Base-by-base conservation (phyloP, 495 filamentous ascomycete genomes). In the Penicillium soppii region DNA sequence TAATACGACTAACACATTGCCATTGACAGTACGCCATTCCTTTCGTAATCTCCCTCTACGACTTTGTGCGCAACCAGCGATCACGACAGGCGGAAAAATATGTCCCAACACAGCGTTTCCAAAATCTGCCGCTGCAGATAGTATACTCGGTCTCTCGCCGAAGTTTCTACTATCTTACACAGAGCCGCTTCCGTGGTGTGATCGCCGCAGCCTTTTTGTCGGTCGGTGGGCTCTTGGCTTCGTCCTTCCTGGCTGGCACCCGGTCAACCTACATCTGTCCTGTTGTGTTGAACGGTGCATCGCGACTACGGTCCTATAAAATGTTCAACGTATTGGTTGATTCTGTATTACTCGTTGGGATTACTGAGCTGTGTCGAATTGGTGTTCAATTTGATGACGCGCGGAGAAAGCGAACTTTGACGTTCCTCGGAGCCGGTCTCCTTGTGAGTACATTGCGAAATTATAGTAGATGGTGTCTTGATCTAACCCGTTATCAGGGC, bases 211-310 rank as follows among this genome's bases (percentile, higher is more conserved):
- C 48, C 3, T 60, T 75, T 15, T 51, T 80, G 7, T 56, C 61
- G 16, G 26, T 62, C 10, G 66, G 65, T 15, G 71, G 71, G 0
- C 50, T 58, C 22, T 33, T 68, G 25, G 56, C 61, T 26, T 51
- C 61, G 8, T 62, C 58, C 1, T 62, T 71, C 5, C 45, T 56
- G 1, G 47, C 50, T 20, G 69, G 66, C 20, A 59, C 55, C 16
- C 63, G 61, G 15, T 79, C 77, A 12, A 78, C 71, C 1, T 77
- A 74, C 47, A 74, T 81, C 22, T 81, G 77, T 53, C 68, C 75
- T 16, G 58, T 68, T 7, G 52, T 62, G 10, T 62, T 63, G 13
- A 47, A 61, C 12, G 61, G 57, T 16, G 54, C 57, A 33, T 43
- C 54, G 12, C 53, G 51, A 9, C 41, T 74, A 13, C 69, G 54